These are phyloP conservation scores for Capronia coronata DNA, from an alignment of 2,329 filamentous ascomycete genomes.

Conservation along the genomic window DNA sequence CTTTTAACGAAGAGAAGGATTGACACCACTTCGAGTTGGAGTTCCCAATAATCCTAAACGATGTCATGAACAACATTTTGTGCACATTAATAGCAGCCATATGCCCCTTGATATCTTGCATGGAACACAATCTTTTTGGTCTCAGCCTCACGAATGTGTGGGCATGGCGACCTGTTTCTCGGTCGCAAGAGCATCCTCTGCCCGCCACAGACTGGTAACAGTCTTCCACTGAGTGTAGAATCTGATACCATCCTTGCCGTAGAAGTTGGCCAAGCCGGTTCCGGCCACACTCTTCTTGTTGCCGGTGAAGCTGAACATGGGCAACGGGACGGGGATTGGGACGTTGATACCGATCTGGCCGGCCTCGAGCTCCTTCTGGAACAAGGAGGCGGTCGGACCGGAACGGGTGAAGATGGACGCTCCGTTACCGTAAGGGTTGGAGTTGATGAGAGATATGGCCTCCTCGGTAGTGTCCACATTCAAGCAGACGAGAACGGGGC, in stretches of 20 bases:
- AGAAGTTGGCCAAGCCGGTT: constrained; percentile 88
- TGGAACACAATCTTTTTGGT: not conserved
- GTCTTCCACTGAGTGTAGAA: constrained; percentile 99
- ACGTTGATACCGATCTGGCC: constrained; percentile 63
- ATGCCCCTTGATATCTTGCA: too few relatives aligned
- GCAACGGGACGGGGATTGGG: constrained; percentile 56
- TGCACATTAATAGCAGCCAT: too few relatives aligned
- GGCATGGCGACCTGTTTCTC: constrained; percentile 91
- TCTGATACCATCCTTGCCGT: constrained; percentile 82
- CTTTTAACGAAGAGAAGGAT: too few relatives aligned
- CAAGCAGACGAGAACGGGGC: constrained; percentile 58
- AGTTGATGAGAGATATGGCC: constrained; percentile 58
- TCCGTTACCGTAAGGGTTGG: constrained; percentile 62
- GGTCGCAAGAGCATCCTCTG: constrained; percentile 73
- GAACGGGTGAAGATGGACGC: constrained; percentile 56
- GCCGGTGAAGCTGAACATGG: constrained; percentile 60
- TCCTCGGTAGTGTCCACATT: constrained; percentile 56
- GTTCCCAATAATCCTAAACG: too few relatives aligned
- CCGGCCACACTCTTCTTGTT: constrained; percentile 89
- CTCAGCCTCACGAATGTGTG: constrained; percentile 42
- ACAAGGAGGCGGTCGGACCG: constrained; percentile 54
- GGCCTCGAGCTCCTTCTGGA: constrained; percentile 61
- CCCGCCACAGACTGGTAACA: constrained; percentile 85
- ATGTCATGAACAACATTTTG: too few relatives aligned
- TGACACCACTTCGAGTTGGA: too few relatives aligned